Conservation (phyloP, 169 alveolate genomes). For the Cardiosporidium cionae region DNA sequence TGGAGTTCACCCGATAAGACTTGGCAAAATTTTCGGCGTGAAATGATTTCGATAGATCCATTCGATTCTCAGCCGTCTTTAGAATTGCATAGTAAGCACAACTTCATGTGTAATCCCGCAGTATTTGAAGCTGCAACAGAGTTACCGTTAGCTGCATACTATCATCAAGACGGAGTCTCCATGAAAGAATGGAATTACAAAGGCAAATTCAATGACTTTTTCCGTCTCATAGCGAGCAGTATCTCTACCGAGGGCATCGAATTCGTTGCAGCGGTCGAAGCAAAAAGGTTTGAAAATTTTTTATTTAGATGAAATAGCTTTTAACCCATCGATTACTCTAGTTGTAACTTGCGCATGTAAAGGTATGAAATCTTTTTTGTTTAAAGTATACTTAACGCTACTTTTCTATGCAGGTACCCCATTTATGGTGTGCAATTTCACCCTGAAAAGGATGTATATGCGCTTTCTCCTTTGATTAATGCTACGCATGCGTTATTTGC, state of each 20-base stretch:
- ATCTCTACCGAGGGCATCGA: conserved; percentile 8
- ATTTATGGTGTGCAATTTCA: conserved; percentile 45
- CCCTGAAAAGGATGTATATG: conserved; percentile 50
- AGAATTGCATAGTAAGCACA: too few relatives aligned
- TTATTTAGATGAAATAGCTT: too few relatives aligned
- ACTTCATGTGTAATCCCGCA: neutral
- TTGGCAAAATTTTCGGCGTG: too few relatives aligned
- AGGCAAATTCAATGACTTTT: neutral
- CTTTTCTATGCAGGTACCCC: too few relatives aligned
- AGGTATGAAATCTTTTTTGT: too few relatives aligned
- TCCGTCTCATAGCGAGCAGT: neutral
- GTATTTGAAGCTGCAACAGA: neutral
- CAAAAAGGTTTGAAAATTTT: too few relatives aligned
- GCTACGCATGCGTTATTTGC: conserved; percentile 2
- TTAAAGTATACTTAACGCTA: too few relatives aligned
- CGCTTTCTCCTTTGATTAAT: conserved; percentile 11
- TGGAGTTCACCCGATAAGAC: too few relatives aligned
- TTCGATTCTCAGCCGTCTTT: too few relatives aligned
- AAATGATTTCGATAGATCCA: too few relatives aligned
- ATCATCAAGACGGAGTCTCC: neutral
- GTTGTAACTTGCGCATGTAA: too few relatives aligned
- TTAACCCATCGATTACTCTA: too few relatives aligned
- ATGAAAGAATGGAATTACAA: neutral
- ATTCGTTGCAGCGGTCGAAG: conserved; percentile 22
- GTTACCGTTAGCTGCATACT: neutral